Conservation (phyloP, 1,284 basidiomycete genomes). For the Pterulicium gracile region DNA sequence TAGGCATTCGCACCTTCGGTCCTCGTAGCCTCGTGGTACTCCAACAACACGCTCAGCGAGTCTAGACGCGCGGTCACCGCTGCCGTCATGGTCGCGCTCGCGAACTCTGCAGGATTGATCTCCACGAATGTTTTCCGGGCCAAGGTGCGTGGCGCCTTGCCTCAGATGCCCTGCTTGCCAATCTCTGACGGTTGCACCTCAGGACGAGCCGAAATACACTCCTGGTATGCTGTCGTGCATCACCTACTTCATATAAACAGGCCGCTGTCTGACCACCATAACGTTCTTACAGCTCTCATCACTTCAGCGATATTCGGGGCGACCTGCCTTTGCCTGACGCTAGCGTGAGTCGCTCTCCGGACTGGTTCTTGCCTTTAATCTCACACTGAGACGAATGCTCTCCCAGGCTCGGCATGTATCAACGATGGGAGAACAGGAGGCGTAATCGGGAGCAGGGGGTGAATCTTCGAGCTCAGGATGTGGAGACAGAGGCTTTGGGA, state of each 20-base stretch:
- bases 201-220: slow-evolving; percentile 32
- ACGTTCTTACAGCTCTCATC: slow-evolving; percentile 19
- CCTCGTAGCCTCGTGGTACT: slow-evolving; percentile 22
- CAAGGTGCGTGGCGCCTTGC: slow-evolving; percentile 10
- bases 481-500: slow-evolving; percentile 31
- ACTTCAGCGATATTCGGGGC: slow-evolving; percentile 31
- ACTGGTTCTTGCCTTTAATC: background rate
- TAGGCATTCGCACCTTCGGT: slow-evolving; percentile 38
- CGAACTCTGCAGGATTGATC: slow-evolving; percentile 38
- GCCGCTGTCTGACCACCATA: no score
- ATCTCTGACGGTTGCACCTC: background rate
- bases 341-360: slow-evolving; percentile 16
- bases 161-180: no score
- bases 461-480: slow-evolving; percentile 28
- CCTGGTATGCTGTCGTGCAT: slow-evolving; percentile 16
- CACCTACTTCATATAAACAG: slow-evolving; percentile 1
- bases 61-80: slow-evolving; percentile 37
- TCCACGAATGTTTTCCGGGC: slow-evolving; percentile 40
- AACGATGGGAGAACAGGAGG: slow-evolving; percentile 29
- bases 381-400: no score
- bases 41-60: slow-evolving; percentile 41
- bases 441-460: slow-evolving; percentile 33
- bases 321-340: slow-evolving; percentile 27
- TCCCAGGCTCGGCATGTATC: slow-evolving; percentile 21
- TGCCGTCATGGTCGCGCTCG: slow-evolving; percentile 39